Conservation (phyloP, 1,139 yeast species). For the Saccharomyces hybrid region DNA sequence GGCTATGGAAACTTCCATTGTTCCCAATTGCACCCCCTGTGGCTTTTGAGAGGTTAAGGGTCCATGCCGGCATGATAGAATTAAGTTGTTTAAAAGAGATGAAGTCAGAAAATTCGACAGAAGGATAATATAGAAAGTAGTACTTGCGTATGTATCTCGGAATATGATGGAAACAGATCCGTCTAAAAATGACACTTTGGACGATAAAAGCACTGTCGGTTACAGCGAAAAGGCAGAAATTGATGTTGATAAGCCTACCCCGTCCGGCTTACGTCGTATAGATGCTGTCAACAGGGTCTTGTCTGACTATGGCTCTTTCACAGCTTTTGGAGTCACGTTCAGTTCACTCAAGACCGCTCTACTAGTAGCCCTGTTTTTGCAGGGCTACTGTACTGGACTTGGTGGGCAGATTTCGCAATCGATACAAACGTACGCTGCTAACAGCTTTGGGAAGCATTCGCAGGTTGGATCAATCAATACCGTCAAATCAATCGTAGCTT, state of each 20-base stretch:
- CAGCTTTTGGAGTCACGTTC: constrained; percentile 1
- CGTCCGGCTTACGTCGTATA: not conserved
- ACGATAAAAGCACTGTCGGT: not conserved
- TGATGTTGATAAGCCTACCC: not conserved
- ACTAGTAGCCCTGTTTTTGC: not conserved
- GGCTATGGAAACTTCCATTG: not conserved
- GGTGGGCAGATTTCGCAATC: not conserved
- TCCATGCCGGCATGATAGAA: not conserved
- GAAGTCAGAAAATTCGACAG: not conserved
- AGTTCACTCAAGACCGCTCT: not conserved
- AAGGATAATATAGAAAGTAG: not conserved
- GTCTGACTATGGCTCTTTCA: constrained; percentile 1
- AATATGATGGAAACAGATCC: not conserved
- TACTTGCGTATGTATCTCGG: not conserved
- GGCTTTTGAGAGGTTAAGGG: not conserved
- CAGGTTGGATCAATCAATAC: not conserved
- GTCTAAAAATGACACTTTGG: not conserved
- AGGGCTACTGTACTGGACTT: not conserved
- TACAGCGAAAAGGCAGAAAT: not conserved
- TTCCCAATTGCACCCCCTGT: not conserved
- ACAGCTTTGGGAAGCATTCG: not conserved
- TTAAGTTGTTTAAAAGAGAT: not conserved
- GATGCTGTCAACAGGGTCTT: not conserved
- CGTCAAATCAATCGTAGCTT: not conserved
- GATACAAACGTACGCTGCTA: not conserved